A percentile compares a stretch with the other conserved stretches of the same genome.
phyloP scores from a whole-genome alignment of 2,329 filamentous ascomycete genomes.

The Mariannaea elegans region DNA sequence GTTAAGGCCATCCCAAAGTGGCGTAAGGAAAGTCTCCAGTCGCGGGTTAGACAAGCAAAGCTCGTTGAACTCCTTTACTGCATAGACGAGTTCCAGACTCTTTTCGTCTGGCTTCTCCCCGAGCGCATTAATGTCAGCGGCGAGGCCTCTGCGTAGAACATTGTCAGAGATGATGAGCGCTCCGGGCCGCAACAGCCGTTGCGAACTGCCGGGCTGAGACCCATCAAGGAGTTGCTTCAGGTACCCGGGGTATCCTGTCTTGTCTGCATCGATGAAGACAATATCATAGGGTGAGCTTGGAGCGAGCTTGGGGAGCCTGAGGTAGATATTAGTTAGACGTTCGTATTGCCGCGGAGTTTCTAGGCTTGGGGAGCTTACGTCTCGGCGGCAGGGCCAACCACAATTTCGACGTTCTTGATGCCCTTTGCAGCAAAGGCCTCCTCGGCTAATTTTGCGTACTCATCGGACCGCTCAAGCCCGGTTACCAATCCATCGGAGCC shows the following conservation, averaged over 20 bases:
- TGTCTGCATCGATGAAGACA: constrained; percentile 64
- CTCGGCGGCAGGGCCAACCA: constrained; percentile 56
- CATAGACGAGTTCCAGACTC: constrained; percentile 33
- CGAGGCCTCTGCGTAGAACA: constrained; percentile 57
- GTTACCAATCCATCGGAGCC: constrained; percentile 53
- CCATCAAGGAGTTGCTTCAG: constrained; percentile 54
- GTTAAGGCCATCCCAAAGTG: constrained; percentile 55
- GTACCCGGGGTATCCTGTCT: constrained; percentile 60
- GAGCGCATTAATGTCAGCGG: constrained; percentile 49
- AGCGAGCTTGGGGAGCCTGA: constrained; percentile 43
- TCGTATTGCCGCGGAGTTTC: not conserved
- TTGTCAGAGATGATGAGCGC: constrained; percentile 66
- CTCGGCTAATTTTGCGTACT: constrained; percentile 54
- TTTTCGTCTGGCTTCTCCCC: constrained; percentile 30
- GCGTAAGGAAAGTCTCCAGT: constrained; percentile 52
- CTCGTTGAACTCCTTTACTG: constrained; percentile 48
- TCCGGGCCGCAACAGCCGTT: constrained; percentile 56
- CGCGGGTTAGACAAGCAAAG: constrained; percentile 44
- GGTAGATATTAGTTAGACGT: constrained; percentile 15
- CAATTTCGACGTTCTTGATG: constrained; percentile 56
- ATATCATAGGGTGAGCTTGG: constrained; percentile 56
- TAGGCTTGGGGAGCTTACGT: constrained; percentile 47
- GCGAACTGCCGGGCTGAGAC: constrained; percentile 49
- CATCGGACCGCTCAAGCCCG: constrained; percentile 55
- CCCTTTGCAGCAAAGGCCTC: constrained; percentile 50